Evolutionary conservation across 345 rosid genomes (phyloP).

Genomic region (Erucastrum elatum): DNA sequence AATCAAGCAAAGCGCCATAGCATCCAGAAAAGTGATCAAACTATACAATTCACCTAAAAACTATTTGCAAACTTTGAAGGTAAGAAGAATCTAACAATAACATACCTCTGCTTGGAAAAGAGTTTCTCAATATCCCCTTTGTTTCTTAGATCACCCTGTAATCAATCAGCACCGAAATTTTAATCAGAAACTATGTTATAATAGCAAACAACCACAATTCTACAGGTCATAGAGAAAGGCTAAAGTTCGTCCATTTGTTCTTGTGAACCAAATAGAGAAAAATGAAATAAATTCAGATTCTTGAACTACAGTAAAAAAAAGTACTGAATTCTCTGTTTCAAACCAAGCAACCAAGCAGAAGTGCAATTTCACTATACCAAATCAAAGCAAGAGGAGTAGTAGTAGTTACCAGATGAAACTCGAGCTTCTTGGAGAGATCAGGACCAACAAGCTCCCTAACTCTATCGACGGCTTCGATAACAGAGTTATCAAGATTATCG

Average conservation of each 20-base stretch:
- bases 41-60: too few relatives aligned
- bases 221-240: not conserved
- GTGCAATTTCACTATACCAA: not conserved
- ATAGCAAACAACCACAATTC: not conserved
- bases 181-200: not conserved
- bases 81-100: not conserved
- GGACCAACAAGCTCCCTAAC: not conserved
- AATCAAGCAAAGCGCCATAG: not conserved
- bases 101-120: constrained; percentile 65
- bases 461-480: not conserved
- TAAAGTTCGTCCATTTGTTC: not conserved
- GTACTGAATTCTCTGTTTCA: not conserved
- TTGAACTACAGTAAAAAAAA: not conserved
- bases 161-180: not conserved
- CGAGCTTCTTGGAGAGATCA: not conserved
- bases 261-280: not conserved
- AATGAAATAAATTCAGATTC: not conserved
- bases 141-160: constrained; percentile 90
- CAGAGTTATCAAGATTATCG: not conserved
- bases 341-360: not conserved
- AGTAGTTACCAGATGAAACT: not conserved
- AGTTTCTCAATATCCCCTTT: constrained; percentile 79
- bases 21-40: too few relatives aligned
- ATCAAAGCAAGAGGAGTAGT: not conserved
- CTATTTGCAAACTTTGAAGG: not conserved